These are phyloP conservation scores for Yarrowia sp. DNA, from an alignment of 805 yeast genomes.

Conservation along the genomic window DNA sequence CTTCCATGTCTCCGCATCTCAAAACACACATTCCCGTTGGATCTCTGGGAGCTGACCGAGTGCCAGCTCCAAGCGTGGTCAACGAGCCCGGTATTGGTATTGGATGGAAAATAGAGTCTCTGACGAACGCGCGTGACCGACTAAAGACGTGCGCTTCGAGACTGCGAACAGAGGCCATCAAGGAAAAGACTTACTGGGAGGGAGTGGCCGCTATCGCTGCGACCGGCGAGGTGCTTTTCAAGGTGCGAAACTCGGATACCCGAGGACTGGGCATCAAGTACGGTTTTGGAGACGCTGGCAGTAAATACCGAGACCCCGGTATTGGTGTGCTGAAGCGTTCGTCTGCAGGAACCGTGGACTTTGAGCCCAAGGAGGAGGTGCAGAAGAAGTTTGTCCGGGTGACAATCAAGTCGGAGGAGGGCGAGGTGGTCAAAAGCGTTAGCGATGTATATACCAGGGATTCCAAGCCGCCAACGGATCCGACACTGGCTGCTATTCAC, in stretches of 20 bases:
- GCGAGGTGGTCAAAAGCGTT: slow-evolving; percentile 35
- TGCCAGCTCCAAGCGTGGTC: slow-evolving; percentile 32
- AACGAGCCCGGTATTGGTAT: slow-evolving; percentile 48
- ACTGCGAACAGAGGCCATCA: slow-evolving; percentile 52
- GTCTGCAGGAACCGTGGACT: slow-evolving; percentile 45
- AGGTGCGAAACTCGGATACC: slow-evolving; percentile 55
- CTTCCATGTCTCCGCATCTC: slow-evolving; percentile 84
- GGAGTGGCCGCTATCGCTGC: slow-evolving; percentile 45
- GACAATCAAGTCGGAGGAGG: slow-evolving; percentile 47
- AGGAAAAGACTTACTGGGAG: slow-evolving; percentile 70
- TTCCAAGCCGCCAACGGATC: slow-evolving; percentile 47
- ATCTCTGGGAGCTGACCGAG: slow-evolving; percentile 50
- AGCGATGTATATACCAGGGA: slow-evolving; percentile 52
- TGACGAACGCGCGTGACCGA: slow-evolving; percentile 53
- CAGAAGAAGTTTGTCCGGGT: slow-evolving; percentile 55
- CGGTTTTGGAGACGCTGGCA: slow-evolving; percentile 91
- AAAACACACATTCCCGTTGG: slow-evolving; percentile 73
- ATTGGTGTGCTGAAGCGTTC: slow-evolving; percentile 64
- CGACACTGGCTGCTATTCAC: slow-evolving; percentile 18
- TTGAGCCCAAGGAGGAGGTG: slow-evolving; percentile 42
- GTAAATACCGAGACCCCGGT: slow-evolving; percentile 70
- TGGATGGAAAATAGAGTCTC: slow-evolving; percentile 83
- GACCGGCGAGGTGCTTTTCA: slow-evolving; percentile 62
- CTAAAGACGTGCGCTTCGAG: slow-evolving; percentile 52
- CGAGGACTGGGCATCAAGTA: slow-evolving; percentile 75